Conservation (phyloP, 225 moss, liverwort and hornwort species). For the Polytrichum formosum region DNA sequence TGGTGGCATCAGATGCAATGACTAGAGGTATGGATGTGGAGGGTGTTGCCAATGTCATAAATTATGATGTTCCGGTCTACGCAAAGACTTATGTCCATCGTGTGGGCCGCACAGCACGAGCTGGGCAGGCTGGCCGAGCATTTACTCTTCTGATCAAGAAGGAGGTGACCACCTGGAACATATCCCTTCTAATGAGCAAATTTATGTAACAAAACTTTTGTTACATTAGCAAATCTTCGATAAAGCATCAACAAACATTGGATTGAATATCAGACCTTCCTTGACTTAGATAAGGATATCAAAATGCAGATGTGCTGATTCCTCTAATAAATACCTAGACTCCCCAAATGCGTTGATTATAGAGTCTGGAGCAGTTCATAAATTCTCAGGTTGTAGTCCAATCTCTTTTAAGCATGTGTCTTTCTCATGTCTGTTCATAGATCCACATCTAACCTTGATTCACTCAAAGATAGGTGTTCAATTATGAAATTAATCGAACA, state of each 20-base stretch:
- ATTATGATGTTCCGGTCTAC: conserved; percentile 96
- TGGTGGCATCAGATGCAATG: conserved; percentile 98
- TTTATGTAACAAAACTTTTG: too few relatives aligned
- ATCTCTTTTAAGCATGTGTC: too few relatives aligned
- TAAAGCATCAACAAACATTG: too few relatives aligned
- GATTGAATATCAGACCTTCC: too few relatives aligned
- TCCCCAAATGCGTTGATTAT: background rate
- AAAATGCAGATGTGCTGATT: background rate
- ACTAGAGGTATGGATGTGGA: conserved; percentile 99
- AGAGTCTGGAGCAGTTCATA: background rate
- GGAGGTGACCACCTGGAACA: conserved; percentile 50
- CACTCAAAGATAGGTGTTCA: background rate
- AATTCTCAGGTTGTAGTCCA: too few relatives aligned
- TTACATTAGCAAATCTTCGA: too few relatives aligned
- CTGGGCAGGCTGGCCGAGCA: conserved; percentile 81
- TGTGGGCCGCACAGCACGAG: conserved; percentile 95
- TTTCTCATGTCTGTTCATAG: too few relatives aligned
- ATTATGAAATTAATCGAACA: too few relatives aligned
- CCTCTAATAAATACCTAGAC: background rate
- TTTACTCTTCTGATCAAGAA: conserved; percentile 83
- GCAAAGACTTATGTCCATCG: conserved; percentile 99
- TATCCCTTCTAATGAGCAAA: too few relatives aligned
- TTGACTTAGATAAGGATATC: background rate
- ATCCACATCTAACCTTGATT: too few relatives aligned
- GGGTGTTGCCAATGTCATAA: conserved; percentile 89